phyloP scores from a whole-genome alignment of 306 rosid genomes.

The Cicer arietinum region DNA sequence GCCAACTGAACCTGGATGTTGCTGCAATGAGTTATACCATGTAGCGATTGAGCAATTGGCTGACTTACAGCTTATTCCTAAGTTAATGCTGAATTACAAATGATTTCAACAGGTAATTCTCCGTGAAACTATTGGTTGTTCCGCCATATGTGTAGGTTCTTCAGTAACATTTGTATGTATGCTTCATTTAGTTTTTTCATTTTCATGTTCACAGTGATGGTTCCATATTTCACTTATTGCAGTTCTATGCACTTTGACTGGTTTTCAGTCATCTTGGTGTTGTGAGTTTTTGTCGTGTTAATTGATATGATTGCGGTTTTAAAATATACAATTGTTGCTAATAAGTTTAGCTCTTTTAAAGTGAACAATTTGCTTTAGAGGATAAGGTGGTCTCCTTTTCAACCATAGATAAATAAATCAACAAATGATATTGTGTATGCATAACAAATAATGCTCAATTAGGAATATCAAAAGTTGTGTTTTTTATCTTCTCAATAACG shows the following conservation, averaged over 20 bases:
- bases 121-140: slow-evolving; percentile 52
- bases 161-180: slow-evolving; percentile 29
- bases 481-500: background rate
- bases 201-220: slow-evolving; percentile 26
- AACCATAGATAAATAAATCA: background rate
- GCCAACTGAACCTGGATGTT: slow-evolving; percentile 74
- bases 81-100: slow-evolving; percentile 63
- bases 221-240: slow-evolving; percentile 31
- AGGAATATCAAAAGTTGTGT: background rate
- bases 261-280: slow-evolving; percentile 38
- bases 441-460: background rate
- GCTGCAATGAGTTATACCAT: slow-evolving; percentile 81
- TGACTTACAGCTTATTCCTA: slow-evolving; percentile 63
- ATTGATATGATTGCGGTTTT: slow-evolving; percentile 32
- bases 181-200: slow-evolving; percentile 8
- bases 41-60: slow-evolving; percentile 71
- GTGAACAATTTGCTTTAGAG: slow-evolving; percentile 2
- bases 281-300: background rate
- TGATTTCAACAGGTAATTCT: slow-evolving; percentile 80
- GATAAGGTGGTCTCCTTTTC: background rate
- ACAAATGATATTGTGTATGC: slow-evolving; percentile 6
- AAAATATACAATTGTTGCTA: background rate
- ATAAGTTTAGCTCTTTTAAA: slow-evolving; percentile 11
- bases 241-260: slow-evolving; percentile 26
- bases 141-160: slow-evolving; percentile 44